phyloP scores from a whole-genome alignment of 345 rosid species.

The Populus nigra region DNA sequence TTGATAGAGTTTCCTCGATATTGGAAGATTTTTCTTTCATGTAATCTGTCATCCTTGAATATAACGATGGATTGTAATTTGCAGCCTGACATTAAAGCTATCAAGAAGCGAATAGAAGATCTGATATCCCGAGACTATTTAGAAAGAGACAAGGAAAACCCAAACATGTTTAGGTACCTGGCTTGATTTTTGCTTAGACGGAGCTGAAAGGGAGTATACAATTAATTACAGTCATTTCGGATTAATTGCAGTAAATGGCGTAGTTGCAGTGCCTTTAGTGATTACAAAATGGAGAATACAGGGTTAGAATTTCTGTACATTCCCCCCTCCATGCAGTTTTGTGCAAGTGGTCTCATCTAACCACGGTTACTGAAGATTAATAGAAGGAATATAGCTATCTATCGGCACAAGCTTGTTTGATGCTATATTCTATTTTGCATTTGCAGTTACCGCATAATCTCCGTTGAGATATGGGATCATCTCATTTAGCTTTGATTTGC shows the following conservation, averaged over 20 bases:
- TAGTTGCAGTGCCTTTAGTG: constrained; percentile 4
- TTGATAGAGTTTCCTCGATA: neutral
- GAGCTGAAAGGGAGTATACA: neutral
- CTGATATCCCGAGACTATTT: constrained; percentile 79
- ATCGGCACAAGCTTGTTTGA: neutral
- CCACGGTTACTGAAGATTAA: neutral
- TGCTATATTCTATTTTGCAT: neutral
- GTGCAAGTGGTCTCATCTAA: neutral
- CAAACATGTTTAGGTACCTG: constrained; percentile 67
- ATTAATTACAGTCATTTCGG: neutral
- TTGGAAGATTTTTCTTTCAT: neutral
- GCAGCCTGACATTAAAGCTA: constrained; percentile 97
- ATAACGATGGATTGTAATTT: neutral
- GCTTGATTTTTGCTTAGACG: constrained; percentile 32
- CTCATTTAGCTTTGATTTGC: neutral
- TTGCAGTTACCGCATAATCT: neutral
- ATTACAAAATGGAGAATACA: neutral
- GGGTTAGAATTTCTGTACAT: neutral
- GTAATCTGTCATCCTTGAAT: neutral
- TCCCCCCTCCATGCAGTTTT: neutral
- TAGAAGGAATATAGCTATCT: neutral
- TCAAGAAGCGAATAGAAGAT: constrained; percentile 94
- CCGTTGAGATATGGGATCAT: neutral
- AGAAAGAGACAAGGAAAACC: constrained; percentile 87
- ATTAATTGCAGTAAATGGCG: constrained; percentile 14